phyloP scores from a whole-genome alignment of 306 rosid species.

The Lathyrus aphaca region DNA sequence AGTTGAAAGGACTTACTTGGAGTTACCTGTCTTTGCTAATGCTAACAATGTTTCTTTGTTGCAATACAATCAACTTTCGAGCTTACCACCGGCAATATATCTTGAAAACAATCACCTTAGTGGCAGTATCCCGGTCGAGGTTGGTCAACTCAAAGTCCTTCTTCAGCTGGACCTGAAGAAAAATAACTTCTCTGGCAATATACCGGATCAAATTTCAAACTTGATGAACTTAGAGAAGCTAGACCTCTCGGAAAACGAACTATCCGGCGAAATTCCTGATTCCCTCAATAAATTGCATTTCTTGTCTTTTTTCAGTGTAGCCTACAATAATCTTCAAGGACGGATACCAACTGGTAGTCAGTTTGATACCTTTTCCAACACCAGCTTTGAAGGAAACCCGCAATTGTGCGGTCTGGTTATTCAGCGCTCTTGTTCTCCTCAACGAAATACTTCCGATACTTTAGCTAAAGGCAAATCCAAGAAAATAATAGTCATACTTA shows the following conservation, averaged over 20 bases:
- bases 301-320: conserved; percentile 85
- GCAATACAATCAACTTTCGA: conserved; percentile 86
- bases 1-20: conserved; percentile 59
- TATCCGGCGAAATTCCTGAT: conserved; percentile 79
- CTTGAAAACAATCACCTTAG: conserved; percentile 62
- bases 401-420: conserved; percentile 62
- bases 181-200: conserved; percentile 73
- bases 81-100: conserved; percentile 78
- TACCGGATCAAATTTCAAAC: conserved; percentile 68
- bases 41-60: conserved; percentile 63
- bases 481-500: conserved; percentile 52
- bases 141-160: conserved; percentile 68
- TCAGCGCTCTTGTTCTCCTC: conserved; percentile 62
- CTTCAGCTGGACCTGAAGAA: conserved; percentile 61
- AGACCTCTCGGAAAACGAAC: conserved; percentile 68
- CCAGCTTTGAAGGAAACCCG: conserved; percentile 74
- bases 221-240: conserved; percentile 78
- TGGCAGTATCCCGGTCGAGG: conserved; percentile 66
- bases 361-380: conserved; percentile 67
- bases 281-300: conserved; percentile 69
- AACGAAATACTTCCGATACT: conserved; percentile 9
- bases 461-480: conserved; percentile 43
- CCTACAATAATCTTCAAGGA: conserved; percentile 78
- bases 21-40: conserved; percentile 80
- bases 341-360: conserved; percentile 79